Percentiles rank a stretch among this genome's conserved stretches.
phyloP scores from a whole-genome alignment of 225 moss, liverwort and hornwort species.

The Rhytidiadelphus loreus region DNA sequence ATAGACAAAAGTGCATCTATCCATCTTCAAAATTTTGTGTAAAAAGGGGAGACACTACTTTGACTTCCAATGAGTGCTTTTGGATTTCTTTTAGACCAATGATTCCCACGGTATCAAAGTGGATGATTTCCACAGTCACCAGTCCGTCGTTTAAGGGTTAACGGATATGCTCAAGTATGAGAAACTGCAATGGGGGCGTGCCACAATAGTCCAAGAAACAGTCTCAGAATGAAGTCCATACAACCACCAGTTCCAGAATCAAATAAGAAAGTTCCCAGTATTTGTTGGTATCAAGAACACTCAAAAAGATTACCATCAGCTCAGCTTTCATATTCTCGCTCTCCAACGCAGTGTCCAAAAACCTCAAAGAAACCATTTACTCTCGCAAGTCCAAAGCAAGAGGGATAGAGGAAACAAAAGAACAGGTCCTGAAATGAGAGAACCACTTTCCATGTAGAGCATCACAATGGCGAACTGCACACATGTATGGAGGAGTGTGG shows the following conservation, averaged over 20 bases:
- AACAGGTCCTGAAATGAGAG: neutral
- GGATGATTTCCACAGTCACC: no score
- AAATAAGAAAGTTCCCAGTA: neutral
- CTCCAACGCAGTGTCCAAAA: neutral
- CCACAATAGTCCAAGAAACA: neutral
- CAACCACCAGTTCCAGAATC: neutral
- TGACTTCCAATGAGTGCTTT: no score
- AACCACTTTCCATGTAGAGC: neutral
- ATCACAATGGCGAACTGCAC: neutral
- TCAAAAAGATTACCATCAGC: neutral
- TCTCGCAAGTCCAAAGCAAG: neutral
- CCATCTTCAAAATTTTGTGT: no score
- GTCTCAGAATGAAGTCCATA: neutral
- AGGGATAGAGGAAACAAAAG: neutral
- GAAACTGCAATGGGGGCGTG: neutral
- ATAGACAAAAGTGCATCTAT: no score
- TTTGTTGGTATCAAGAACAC: no score
- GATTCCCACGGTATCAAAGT: no score
- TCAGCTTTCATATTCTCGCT: neutral
- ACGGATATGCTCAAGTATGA: no score
- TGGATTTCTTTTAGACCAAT: no score
- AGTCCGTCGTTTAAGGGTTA: no score
- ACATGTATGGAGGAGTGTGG: constrained; percentile 14
- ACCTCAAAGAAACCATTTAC: neutral
- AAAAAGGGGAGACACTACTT: no score